A percentile compares a stretch with the other conserved stretches of the same genome.
Evolutionary conservation across 2,329 filamentous ascomycete species (phyloP).

Genomic region (Leptographium wingfieldii): DNA sequence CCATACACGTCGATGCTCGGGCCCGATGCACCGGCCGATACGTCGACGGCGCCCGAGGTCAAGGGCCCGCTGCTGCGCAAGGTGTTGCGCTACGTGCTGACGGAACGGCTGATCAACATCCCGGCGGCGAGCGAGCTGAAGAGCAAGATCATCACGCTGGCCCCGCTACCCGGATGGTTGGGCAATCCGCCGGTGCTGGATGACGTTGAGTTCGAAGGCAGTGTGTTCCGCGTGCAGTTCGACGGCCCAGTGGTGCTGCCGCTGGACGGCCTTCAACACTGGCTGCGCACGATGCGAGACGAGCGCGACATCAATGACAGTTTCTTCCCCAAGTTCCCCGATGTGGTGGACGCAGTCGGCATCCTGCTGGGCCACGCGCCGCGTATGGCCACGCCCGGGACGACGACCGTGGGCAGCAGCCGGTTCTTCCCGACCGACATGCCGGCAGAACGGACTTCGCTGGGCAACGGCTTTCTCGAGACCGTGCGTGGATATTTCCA

Average conservation of each 20-base stretch:
- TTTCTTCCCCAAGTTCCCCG: conserved; percentile 35
- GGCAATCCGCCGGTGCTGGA: conserved; percentile 3
- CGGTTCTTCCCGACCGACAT: conserved; percentile 34
- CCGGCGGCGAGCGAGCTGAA: conserved; percentile 12
- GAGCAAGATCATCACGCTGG: conserved; percentile 10
- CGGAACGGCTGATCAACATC: conserved; percentile 24
- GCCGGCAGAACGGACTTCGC: conserved; percentile 14
- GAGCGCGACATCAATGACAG: conserved; percentile 19
- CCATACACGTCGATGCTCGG: neutral
- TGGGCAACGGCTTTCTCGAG: conserved; percentile 14
- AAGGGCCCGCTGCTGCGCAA: conserved; percentile 10
- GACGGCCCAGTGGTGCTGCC: conserved; percentile 24
- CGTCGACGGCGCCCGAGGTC: conserved; percentile 11
- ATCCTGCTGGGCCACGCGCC: conserved; percentile 33
- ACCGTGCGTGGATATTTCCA: conserved; percentile 43
- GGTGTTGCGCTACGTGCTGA: conserved; percentile 9
- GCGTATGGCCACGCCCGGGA: conserved; percentile 24
- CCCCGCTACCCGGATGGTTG: neutral
- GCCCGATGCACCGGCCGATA: neutral
- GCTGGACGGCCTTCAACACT: conserved; percentile 29
- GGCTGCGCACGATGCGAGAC: conserved; percentile 30
- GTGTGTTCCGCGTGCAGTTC: conserved; percentile 24
- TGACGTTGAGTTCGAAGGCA: conserved; percentile 6
- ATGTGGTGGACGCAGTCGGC: conserved; percentile 37
- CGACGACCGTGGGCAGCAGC: conserved; percentile 29